Evolutionary conservation across 805 yeast species (phyloP).

Genomic region (Debaryomyces maramus): DNA sequence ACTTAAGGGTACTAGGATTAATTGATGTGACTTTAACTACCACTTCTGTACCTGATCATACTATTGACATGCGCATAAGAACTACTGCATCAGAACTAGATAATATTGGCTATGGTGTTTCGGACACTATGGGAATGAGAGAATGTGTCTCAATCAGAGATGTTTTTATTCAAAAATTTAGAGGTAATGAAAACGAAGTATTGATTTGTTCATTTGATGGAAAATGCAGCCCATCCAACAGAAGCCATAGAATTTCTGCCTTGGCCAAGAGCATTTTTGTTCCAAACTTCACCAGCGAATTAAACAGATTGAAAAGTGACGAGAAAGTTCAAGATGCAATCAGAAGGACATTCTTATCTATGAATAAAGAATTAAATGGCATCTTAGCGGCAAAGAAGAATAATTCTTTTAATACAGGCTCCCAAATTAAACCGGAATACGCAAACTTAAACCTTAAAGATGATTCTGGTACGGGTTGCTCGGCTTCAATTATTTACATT

Average conservation of each 20-base stretch:
- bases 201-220: slow-evolving; percentile 87
- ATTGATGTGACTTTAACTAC: slow-evolving; percentile 95
- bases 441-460: slow-evolving; percentile 54
- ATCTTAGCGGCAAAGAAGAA: slow-evolving; percentile 46
- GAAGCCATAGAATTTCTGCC: slow-evolving; percentile 57
- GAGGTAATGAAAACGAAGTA: slow-evolving; percentile 81
- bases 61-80: slow-evolving; percentile 77
- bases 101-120: slow-evolving; percentile 82
- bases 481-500: slow-evolving; percentile 79
- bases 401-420: slow-evolving; percentile 39
- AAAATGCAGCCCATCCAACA: slow-evolving; percentile 51
- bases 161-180: slow-evolving; percentile 79
- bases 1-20: slow-evolving; percentile 74
- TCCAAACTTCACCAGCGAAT: slow-evolving; percentile 64
- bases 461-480: slow-evolving; percentile 80
- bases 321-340: slow-evolving; percentile 71
- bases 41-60: slow-evolving; percentile 85
- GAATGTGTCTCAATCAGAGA: slow-evolving; percentile 74
- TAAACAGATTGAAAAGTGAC: slow-evolving; percentile 43
- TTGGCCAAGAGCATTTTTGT: slow-evolving; percentile 73
- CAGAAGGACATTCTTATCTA: slow-evolving; percentile 72
- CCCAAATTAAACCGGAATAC: slow-evolving; percentile 25
- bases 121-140: slow-evolving; percentile 77
- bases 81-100: slow-evolving; percentile 82
- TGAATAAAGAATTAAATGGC: slow-evolving; percentile 81